These are phyloP conservation scores for Monosporozyma siamensis DNA, from an alignment of 805 yeast genomes.

Conservation along the genomic window DNA sequence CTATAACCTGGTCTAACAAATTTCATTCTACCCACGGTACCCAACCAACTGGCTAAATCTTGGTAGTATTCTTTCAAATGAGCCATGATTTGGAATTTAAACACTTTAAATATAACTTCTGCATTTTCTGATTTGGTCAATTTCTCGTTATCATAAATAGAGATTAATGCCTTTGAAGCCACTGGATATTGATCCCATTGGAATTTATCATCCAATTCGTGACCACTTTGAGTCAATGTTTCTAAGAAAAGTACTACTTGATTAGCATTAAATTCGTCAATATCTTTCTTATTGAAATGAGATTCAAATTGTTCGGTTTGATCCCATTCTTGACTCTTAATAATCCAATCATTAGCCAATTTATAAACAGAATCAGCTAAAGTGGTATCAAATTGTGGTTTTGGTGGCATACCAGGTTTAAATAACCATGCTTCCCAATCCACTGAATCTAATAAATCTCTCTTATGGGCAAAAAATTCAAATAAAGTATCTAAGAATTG, in stretches of 20 bases:
- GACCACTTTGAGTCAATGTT: slow-evolving; percentile 42
- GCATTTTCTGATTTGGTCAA: slow-evolving; percentile 56
- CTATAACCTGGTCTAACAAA: slow-evolving; percentile 82
- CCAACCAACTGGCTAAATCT: slow-evolving; percentile 71
- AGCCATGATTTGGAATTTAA: slow-evolving; percentile 52
- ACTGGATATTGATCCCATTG: slow-evolving; percentile 29
- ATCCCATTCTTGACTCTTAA: slow-evolving; percentile 23
- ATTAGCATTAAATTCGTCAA: slow-evolving; percentile 53
- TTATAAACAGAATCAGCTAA: slow-evolving; percentile 63
- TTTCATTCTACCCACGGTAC: slow-evolving; percentile 91
- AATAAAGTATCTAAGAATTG: slow-evolving; percentile 70
- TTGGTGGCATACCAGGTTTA: slow-evolving; percentile 82
- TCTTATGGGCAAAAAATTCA: slow-evolving; percentile 47
- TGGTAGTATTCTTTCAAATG: slow-evolving; percentile 38
- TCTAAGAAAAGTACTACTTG: slow-evolving; percentile 78
- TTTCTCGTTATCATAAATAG: slow-evolving; percentile 30
- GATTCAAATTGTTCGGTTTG: slow-evolving; percentile 16
- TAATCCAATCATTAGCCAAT: slow-evolving; percentile 60
- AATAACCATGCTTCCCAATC: slow-evolving; percentile 85
- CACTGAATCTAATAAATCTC: slow-evolving; percentile 48
- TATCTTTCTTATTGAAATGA: slow-evolving; percentile 41
- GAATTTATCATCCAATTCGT: slow-evolving; percentile 11
- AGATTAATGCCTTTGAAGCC: slow-evolving; percentile 32
- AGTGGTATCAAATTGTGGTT: slow-evolving; percentile 69
- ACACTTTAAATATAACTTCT: slow-evolving; percentile 76